phyloP scores from a whole-genome alignment of 345 rosid species.

The Geranium brycei region DNA sequence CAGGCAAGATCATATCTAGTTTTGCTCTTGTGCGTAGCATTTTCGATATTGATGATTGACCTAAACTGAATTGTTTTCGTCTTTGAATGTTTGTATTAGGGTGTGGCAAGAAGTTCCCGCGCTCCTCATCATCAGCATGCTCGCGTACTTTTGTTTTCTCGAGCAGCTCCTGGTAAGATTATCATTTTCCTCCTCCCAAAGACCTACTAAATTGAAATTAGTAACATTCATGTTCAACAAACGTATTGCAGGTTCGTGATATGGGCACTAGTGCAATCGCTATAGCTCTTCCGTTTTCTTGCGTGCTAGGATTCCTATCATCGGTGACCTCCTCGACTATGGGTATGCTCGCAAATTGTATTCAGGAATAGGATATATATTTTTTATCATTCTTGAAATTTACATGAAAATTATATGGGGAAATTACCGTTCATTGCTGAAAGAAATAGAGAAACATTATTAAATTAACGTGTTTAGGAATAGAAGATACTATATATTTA shows the following conservation, averaged over 20 bases:
- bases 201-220: not conserved
- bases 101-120: slow-evolving; percentile 87
- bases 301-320: slow-evolving; percentile 70
- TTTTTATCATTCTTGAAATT: not conserved
- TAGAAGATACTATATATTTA: too few relatives aligned
- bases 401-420: too few relatives aligned
- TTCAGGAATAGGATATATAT: not conserved
- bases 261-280: slow-evolving; percentile 83
- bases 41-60: not conserved
- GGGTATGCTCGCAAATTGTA: slow-evolving; percentile 37
- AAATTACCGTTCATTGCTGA: too few relatives aligned
- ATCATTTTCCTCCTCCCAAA: slow-evolving; percentile 1
- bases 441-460: too few relatives aligned
- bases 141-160: slow-evolving; percentile 81
- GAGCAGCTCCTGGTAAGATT: slow-evolving; percentile 79
- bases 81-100: slow-evolving; percentile 23
- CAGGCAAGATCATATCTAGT: slow-evolving; percentile 24
- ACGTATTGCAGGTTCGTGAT: slow-evolving; percentile 43
- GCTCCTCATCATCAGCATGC: slow-evolving; percentile 79
- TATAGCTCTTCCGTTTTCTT: slow-evolving; percentile 81
- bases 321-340: slow-evolving; percentile 83
- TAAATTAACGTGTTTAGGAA: too few relatives aligned
- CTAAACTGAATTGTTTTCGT: too few relatives aligned
- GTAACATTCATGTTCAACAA: not conserved
- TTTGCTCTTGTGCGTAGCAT: not conserved